Evolutionary conservation across 768 basidiomycete genomes (phyloP).

Genomic region (Austroboletus festivus): DNA sequence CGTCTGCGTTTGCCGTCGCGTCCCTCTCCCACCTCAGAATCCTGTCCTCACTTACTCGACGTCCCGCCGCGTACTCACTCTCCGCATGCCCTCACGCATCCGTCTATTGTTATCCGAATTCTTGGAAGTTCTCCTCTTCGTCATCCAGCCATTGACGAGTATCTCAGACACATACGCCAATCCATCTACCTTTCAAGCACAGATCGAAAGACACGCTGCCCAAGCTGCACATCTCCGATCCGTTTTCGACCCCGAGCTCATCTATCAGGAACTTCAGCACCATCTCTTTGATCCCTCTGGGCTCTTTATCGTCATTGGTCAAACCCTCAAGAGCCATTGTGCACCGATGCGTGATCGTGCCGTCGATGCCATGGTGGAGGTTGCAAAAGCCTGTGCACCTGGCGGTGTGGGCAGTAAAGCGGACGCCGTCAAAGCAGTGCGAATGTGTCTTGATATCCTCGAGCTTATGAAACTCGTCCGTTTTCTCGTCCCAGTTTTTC

Average conservation of each 20-base stretch:
- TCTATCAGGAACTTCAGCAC: slow-evolving; percentile 77
- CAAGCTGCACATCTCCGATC: slow-evolving; percentile 66
- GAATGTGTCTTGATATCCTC: slow-evolving; percentile 84
- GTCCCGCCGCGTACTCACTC: slow-evolving; percentile 48
- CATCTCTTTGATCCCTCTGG: slow-evolving; percentile 75
- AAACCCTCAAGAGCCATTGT: slow-evolving; percentile 84
- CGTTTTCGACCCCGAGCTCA: slow-evolving; percentile 77
- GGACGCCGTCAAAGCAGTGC: slow-evolving; percentile 70
- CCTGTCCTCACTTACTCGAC: slow-evolving; percentile 45
- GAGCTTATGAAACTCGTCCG: slow-evolving; percentile 94
- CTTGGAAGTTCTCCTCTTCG: slow-evolving; percentile 74
- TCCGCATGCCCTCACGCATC: slow-evolving; percentile 72
- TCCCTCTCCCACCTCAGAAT: slow-evolving; percentile 39
- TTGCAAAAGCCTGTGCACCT: slow-evolving; percentile 57
- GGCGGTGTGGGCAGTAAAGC: slow-evolving; percentile 52
- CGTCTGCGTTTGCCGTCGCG: slow-evolving; percentile 52
- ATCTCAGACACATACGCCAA: slow-evolving; percentile 59
- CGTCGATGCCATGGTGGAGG: slow-evolving; percentile 79
- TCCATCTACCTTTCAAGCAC: slow-evolving; percentile 54
- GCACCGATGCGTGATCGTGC: slow-evolving; percentile 88
- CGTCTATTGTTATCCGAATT: slow-evolving; percentile 69
- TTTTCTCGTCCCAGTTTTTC: slow-evolving; percentile 24
- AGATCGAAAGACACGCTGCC: slow-evolving; percentile 59
- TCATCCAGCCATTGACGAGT: slow-evolving; percentile 76
- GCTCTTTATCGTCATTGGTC: slow-evolving; percentile 75